Conservation (phyloP, 768 basidiomycete species). For the Tricholoma hemisulphureum region DNA sequence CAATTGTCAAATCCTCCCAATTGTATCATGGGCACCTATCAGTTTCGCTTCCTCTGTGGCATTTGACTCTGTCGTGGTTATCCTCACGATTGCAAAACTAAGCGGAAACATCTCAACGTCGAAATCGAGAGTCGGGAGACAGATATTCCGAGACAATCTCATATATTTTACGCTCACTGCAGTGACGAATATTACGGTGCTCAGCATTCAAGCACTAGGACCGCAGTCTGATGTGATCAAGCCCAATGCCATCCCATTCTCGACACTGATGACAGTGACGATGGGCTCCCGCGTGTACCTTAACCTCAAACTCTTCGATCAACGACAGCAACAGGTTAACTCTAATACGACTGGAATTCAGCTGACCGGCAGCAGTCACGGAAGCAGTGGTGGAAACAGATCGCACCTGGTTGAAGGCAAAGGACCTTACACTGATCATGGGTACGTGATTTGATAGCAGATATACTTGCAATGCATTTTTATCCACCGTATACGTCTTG, state of each 20-base stretch:
- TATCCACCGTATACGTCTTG: not conserved
- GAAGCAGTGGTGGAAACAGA: not conserved
- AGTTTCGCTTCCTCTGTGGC: conserved; percentile 31
- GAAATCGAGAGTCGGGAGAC: conserved; percentile 21
- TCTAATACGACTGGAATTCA: not conserved
- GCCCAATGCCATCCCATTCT: conserved; percentile 27
- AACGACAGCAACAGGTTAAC: not conserved
- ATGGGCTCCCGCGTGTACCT: conserved; percentile 34
- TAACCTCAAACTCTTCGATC: conserved; percentile 23
- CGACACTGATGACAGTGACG: conserved; percentile 28
- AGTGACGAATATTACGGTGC: conserved; percentile 25
- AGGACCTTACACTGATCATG: not conserved
- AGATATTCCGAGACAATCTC: conserved; percentile 30
- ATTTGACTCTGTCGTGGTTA: conserved; percentile 27
- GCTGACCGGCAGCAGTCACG: not conserved
- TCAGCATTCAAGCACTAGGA: conserved; percentile 27
- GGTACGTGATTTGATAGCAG: not conserved
- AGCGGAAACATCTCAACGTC: conserved; percentile 16
- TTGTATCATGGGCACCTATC: conserved; percentile 33
- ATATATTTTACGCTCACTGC: conserved; percentile 27
- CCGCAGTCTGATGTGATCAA: conserved; percentile 25
- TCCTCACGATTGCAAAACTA: conserved; percentile 24
- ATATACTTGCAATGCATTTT: not conserved
- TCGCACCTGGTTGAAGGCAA: not conserved
- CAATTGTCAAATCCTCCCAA: conserved; percentile 32